Evolutionary conservation across 2,329 filamentous ascomycete species (phyloP).

Genomic region (Colletotrichum theobromicola): DNA sequence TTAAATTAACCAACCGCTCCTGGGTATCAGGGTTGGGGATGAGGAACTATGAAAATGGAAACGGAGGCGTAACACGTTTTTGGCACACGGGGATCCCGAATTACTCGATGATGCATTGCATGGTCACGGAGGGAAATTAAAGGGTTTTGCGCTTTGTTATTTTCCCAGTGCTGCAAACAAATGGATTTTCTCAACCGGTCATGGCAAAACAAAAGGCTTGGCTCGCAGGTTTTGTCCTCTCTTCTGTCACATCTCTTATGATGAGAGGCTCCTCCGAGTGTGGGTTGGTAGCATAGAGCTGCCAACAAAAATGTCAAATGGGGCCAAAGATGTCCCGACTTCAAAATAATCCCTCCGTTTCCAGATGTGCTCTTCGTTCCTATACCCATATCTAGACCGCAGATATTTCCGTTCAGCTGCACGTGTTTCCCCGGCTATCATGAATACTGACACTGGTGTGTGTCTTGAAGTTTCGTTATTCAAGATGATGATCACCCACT

Average conservation of each 20-base stretch:
- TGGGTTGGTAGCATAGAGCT: constrained; percentile 21
- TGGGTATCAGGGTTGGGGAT: constrained; percentile 22
- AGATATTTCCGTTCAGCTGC: background rate
- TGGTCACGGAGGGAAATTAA: constrained; percentile 23
- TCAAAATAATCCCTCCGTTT: background rate
- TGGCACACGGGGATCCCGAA: constrained; percentile 23
- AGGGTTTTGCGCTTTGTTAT: constrained; percentile 22
- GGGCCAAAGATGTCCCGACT: constrained; percentile 20
- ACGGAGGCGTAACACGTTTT: constrained; percentile 24
- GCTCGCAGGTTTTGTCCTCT: constrained; percentile 6
- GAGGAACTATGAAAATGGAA: constrained; percentile 21
- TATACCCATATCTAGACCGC: background rate
- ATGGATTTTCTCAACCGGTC: constrained; percentile 22
- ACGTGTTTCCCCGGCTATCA: background rate
- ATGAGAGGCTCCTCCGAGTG: constrained; percentile 15
- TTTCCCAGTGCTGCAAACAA: constrained; percentile 21
- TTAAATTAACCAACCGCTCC: constrained; percentile 18
- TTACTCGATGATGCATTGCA: constrained; percentile 24
- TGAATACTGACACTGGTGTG: background rate
- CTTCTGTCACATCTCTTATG: background rate
- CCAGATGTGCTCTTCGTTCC: background rate
- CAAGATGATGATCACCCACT: background rate
- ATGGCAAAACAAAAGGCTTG: constrained; percentile 19
- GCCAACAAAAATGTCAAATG: constrained; percentile 20
- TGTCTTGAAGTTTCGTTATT: background rate